phyloP scores from a whole-genome alignment of 495 filamentous ascomycete species.

The Penicillium alfredii region DNA sequence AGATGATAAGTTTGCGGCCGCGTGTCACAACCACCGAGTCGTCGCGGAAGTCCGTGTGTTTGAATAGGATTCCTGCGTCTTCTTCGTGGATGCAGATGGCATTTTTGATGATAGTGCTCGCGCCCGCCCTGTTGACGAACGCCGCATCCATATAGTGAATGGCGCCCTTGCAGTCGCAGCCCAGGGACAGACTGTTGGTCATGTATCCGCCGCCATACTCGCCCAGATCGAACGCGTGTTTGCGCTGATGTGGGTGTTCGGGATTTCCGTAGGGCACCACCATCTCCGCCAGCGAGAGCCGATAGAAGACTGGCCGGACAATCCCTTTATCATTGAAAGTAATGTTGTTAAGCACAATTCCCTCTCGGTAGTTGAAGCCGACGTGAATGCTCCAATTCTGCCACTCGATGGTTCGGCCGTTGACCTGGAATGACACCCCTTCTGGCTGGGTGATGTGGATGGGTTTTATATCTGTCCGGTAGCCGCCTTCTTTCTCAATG shows the following conservation, averaged over 20 bases:
- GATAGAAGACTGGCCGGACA: constrained; percentile 71
- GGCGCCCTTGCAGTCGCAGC: constrained; percentile 92
- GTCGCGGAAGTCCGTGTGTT: constrained; percentile 94
- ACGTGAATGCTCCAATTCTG: constrained; percentile 95
- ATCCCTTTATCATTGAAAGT: constrained; percentile 78
- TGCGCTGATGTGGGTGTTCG: constrained; percentile 85
- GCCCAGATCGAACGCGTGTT: constrained; percentile 91
- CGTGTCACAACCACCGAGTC: constrained; percentile 81
- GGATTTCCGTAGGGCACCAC: constrained; percentile 95
- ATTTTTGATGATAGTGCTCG: constrained; percentile 77
- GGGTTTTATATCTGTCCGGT: constrained; percentile 77
- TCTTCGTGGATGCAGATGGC: constrained; percentile 98
- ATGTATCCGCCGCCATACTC: constrained; percentile 95
- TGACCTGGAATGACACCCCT: constrained; percentile 83
- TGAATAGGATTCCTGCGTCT: constrained; percentile 89
- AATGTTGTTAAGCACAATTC: constrained; percentile 82
- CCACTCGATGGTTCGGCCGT: constrained; percentile 77
- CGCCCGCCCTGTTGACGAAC: constrained; percentile 78
- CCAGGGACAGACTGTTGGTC: constrained; percentile 84
- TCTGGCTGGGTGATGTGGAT: constrained; percentile 94
- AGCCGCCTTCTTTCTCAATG: constrained; percentile 70
- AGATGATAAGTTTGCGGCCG: constrained; percentile 80
- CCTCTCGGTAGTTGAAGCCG: constrained; percentile 86
- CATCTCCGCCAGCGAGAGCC: constrained; percentile 93
- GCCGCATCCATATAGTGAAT: constrained; percentile 88